Evolutionary conservation across 129 eudicot species (phyloP).

Genomic region (Logfia minima): DNA sequence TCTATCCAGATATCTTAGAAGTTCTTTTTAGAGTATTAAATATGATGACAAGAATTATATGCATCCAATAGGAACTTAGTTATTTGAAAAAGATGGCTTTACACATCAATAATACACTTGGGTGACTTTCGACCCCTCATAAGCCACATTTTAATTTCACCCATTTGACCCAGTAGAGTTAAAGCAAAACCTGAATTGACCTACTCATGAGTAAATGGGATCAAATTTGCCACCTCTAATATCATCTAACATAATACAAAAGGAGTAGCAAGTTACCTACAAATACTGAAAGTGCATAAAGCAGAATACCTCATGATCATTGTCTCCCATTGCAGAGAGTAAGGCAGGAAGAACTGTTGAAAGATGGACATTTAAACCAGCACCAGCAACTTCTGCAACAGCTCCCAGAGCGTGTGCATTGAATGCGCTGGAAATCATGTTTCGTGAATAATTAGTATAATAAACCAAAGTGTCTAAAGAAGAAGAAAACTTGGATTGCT

Average conservation of each 20-base stretch:
- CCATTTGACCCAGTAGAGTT: background rate
- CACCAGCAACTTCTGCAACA: slow-evolving; percentile 96
- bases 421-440: slow-evolving; percentile 64
- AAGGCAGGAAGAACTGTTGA: slow-evolving; percentile 86
- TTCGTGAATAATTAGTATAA: slow-evolving; percentile 10
- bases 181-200: background rate
- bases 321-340: slow-evolving; percentile 88
- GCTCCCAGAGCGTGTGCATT: slow-evolving; percentile 99
- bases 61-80: no score
- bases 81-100: no score
- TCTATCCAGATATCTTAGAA: no score
- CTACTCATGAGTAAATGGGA: background rate
- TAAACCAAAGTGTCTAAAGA: background rate
- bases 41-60: background rate
- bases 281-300: background rate
- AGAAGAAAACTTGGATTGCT: background rate
- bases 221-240: background rate
- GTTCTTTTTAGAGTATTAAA: no score
- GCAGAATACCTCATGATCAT: slow-evolving; percentile 55
- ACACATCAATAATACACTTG: no score
- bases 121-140: background rate
- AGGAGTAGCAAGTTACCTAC: background rate
- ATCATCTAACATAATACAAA: background rate
- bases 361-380: slow-evolving; percentile 82
- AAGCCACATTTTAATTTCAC: background rate